These are phyloP conservation scores for Debaryomyces coudertii DNA, from an alignment of 1,139 yeast species.

Conservation along the genomic window DNA sequence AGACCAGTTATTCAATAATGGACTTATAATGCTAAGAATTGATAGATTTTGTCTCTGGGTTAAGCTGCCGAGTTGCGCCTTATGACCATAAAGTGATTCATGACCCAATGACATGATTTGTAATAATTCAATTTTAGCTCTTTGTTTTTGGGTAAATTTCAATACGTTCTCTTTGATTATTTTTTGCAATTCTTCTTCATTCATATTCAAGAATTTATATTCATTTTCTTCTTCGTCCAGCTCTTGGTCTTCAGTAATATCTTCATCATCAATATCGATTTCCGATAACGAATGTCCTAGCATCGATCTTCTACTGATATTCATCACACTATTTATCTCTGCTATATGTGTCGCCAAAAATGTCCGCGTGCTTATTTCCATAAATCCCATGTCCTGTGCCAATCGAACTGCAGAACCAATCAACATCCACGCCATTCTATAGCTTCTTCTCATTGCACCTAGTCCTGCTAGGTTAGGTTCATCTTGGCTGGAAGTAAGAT, in stretches of 20 bases:
- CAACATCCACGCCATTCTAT: slow-evolving; percentile 92
- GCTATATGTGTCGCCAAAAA: slow-evolving; percentile 84
- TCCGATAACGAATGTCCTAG: slow-evolving; percentile 68
- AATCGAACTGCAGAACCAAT: slow-evolving; percentile 84
- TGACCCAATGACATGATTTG: slow-evolving; percentile 83
- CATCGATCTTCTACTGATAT: slow-evolving; percentile 69
- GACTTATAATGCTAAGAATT: slow-evolving; percentile 70
- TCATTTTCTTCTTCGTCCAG: slow-evolving; percentile 37
- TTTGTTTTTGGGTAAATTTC: slow-evolving; percentile 62
- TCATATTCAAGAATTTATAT: slow-evolving; percentile 35
- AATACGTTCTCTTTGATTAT: slow-evolving; percentile 30
- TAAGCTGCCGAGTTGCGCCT: slow-evolving; percentile 56
- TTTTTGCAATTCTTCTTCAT: slow-evolving; percentile 40
- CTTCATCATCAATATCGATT: slow-evolving; percentile 57
- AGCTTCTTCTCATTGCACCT: slow-evolving; percentile 84
- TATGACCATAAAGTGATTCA: slow-evolving; percentile 74
- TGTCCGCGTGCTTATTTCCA: slow-evolving; percentile 72
- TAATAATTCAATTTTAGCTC: slow-evolving; percentile 76
- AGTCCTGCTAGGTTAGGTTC: slow-evolving; percentile 69
- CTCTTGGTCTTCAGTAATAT: slow-evolving; percentile 34
- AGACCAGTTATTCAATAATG: slow-evolving; percentile 80
- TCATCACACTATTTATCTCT: slow-evolving; percentile 77
- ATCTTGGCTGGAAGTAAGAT: slow-evolving; percentile 15
- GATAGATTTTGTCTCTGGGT: slow-evolving; percentile 71
- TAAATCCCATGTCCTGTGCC: slow-evolving; percentile 84